Evolutionary conservation across 2,329 filamentous ascomycete genomes (phyloP), one percentile per base, ranked within the genome.

Genomic region (Conoideocrella luteorostrata): DNA sequence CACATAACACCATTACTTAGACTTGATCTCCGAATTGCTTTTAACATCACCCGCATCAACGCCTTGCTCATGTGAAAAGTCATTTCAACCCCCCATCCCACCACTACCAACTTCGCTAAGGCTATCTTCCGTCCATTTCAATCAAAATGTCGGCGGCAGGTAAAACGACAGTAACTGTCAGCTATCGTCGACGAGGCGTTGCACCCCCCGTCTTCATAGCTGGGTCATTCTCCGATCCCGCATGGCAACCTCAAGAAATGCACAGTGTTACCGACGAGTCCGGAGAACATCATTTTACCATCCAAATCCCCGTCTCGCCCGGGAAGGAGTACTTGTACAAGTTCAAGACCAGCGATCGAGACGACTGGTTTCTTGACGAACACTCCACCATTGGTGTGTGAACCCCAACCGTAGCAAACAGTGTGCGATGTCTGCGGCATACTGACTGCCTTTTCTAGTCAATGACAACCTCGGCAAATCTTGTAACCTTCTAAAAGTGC

Each of bases 361-460:
- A 86, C 50, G 86, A 80, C 78, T 87, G 84, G 84, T 69, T 80
- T 20, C 61, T 86, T 36, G 78, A 88, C 52, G 79, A 86, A 46
- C 68, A 67, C 35, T 69, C 72, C 43, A 74, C 78, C 12, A 79
- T 71, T 43, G 71, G 82, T 85, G n/a, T 17, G 46, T 40, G 20
- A 11, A 10, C 18, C n/a, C n/a, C 22, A 10, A n/a, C 20, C 17
- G 17, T 21, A n/a, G 7, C n/a, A 5, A 7, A 17, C 10, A 6
- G 24, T 32, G 24, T n/a, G 9, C 5, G 33, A 17, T 9, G 21
- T 7, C 39, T 17, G 32, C 5, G 18, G 18, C 33, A 9, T 20
- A 22, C 21, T 47, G 22, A 38, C 40, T 24, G 32, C 12, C 11
- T 7, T 29, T 17, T 23, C 7, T 13, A 51, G 50, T 21, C 22